Evolutionary conservation across 2,329 filamentous ascomycete genomes (phyloP).

Genomic region (Colletotrichum brevisporum): DNA sequence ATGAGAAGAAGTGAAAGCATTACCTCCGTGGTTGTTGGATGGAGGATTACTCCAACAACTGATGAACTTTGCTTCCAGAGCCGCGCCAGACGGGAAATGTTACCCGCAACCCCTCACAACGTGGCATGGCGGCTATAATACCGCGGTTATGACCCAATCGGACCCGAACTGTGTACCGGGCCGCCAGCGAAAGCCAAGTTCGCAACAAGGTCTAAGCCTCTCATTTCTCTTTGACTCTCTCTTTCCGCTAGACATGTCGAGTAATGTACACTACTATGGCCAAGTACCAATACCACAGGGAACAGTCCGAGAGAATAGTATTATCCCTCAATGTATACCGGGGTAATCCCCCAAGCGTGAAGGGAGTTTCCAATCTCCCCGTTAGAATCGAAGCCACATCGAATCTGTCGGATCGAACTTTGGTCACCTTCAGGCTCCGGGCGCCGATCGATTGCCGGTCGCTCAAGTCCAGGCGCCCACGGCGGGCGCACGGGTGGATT

Average conservation of each 20-base stretch:
- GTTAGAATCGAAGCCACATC: background rate
- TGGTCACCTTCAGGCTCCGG: no score
- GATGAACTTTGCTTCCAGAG: no score
- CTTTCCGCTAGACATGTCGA: background rate
- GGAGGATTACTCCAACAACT: no score
- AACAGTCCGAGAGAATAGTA: no score
- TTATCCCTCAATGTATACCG: background rate
- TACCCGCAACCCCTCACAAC: no score
- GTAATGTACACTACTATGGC: background rate
- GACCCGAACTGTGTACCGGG: background rate
- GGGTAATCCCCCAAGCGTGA: background rate
- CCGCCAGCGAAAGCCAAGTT: background rate
- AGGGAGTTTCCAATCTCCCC: background rate
- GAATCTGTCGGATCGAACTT: background rate
- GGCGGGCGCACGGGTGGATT: no score
- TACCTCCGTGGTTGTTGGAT: no score
- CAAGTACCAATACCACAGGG: background rate
- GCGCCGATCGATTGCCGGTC: no score
- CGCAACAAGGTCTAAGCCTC: background rate
- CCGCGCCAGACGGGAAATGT: background rate
- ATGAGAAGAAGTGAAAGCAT: no score
- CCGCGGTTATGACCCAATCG: background rate
- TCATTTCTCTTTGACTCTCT: background rate
- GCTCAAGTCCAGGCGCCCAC: constrained; percentile 1
- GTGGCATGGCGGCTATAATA: background rate